A percentile compares a stretch with the other conserved stretches of the same genome.
phyloP scores from a whole-genome alignment of 2,329 filamentous ascomycete genomes.

The Juglanconis oblonga region DNA sequence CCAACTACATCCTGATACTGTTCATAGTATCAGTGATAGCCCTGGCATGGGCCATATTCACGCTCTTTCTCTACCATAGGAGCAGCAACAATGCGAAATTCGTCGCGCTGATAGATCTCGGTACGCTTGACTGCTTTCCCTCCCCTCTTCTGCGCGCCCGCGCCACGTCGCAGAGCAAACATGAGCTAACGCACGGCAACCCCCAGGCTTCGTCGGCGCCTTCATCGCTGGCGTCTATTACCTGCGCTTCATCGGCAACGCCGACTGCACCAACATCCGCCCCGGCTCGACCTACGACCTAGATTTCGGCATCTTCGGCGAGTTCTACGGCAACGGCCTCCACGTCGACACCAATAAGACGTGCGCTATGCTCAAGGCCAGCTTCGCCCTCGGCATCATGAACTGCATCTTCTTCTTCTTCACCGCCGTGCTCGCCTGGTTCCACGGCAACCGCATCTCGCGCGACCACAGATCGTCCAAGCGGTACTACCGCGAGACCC shows the following conservation, averaged over 20 bases:
- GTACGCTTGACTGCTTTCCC: conserved; percentile 1
- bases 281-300: conserved; percentile 49
- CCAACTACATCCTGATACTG: conserved; percentile 60
- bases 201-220: conserved; percentile 53
- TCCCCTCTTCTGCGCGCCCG: neutral
- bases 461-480: conserved; percentile 33
- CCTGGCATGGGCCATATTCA: conserved; percentile 61
- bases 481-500: conserved; percentile 41
- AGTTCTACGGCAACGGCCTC: conserved; percentile 49
- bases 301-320: conserved; percentile 61
- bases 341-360: conserved; percentile 64
- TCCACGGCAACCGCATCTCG: conserved; percentile 46
- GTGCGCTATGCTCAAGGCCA: conserved; percentile 89
- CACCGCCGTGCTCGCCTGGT: conserved; percentile 68
- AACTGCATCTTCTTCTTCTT: conserved; percentile 77
- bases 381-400: conserved; percentile 88
- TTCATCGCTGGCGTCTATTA: conserved; percentile 62
- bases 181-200: neutral
- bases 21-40: conserved; percentile 66
- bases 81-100: conserved; percentile 59
- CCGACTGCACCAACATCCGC: conserved; percentile 65
- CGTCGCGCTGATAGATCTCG: conserved; percentile 58
- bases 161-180: neutral
- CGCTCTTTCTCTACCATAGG: conserved; percentile 65
- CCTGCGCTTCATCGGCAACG: conserved; percentile 55